These are phyloP conservation scores for Talaromyces funiculosus DNA, from an alignment of 2,329 filamentous ascomycete genomes.

Conservation along the genomic window DNA sequence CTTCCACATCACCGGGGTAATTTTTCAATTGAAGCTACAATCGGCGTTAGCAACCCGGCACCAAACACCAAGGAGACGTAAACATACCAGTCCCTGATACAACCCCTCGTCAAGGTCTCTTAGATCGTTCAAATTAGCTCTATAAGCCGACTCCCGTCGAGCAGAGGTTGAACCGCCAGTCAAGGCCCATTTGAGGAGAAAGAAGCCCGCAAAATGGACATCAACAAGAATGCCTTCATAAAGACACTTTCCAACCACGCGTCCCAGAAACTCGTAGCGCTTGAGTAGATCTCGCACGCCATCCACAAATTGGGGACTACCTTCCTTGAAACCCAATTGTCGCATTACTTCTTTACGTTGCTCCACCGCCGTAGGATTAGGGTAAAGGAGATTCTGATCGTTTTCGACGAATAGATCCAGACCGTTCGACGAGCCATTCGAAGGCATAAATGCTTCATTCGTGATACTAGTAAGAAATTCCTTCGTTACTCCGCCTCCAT, in stretches of 20 bases:
- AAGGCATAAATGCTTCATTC: slow-evolving; percentile 69
- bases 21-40: slow-evolving; percentile 66
- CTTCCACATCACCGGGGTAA: slow-evolving; percentile 71
- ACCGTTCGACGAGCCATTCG: slow-evolving; percentile 47
- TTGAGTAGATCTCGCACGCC: slow-evolving; percentile 58
- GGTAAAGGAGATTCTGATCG: slow-evolving; percentile 78
- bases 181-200: slow-evolving; percentile 89
- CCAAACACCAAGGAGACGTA: not conserved
- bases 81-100: slow-evolving; percentile 71
- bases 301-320: slow-evolving; percentile 52
- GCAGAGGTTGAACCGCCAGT: slow-evolving; percentile 60
- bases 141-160: slow-evolving; percentile 66
- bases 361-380: slow-evolving; percentile 74
- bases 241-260: slow-evolving; percentile 90
- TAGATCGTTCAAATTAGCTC: slow-evolving; percentile 90
- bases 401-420: slow-evolving; percentile 73
- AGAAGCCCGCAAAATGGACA: slow-evolving; percentile 89
- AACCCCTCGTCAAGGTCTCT: slow-evolving; percentile 85
- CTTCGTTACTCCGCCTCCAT: slow-evolving; percentile 94
- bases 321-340: slow-evolving; percentile 47
- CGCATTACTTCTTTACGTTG: slow-evolving; percentile 57
- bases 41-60: not conserved
- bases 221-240: slow-evolving; percentile 96
- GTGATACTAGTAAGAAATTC: slow-evolving; percentile 91
- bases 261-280: slow-evolving; percentile 84